phyloP scores from a whole-genome alignment of 2,329 filamentous ascomycete genomes.

The Xylaria digitata region DNA sequence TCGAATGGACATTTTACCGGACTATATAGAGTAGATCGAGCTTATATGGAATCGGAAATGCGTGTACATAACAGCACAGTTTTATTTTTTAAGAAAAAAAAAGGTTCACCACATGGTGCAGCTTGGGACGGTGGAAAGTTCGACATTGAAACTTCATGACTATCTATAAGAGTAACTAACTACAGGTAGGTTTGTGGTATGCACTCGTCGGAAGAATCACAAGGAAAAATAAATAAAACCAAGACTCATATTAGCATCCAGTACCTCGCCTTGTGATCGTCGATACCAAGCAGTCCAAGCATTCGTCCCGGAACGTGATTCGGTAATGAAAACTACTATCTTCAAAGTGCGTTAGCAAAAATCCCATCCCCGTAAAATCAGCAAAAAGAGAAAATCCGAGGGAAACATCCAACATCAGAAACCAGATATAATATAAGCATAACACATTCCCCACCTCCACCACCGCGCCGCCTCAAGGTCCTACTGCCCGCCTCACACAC shows the following conservation, averaged over 20 bases:
- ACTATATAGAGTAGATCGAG: neutral
- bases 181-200: neutral
- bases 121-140: neutral
- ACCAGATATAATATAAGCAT: slow-evolving; percentile 48
- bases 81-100: neutral
- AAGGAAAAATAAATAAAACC: neutral
- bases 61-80: neutral
- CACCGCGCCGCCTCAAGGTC: slow-evolving; percentile 39
- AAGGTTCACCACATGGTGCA: neutral
- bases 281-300: neutral
- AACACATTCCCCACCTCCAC: slow-evolving; percentile 51
- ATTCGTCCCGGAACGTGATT: neutral
- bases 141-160: neutral
- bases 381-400: slow-evolving; percentile 16
- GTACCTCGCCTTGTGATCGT: neutral
- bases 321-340: neutral
- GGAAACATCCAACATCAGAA: slow-evolving; percentile 37
- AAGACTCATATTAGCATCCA: neutral
- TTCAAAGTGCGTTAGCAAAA: slow-evolving; percentile 19
- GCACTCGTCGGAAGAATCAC: neutral
- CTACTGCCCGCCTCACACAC: slow-evolving; percentile 41
- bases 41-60: neutral
- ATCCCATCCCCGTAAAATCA: neutral
- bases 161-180: neutral
- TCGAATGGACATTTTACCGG: neutral